Conservation (phyloP, 2,329 filamentous ascomycete species). For the Zalaria sp. region DNA sequence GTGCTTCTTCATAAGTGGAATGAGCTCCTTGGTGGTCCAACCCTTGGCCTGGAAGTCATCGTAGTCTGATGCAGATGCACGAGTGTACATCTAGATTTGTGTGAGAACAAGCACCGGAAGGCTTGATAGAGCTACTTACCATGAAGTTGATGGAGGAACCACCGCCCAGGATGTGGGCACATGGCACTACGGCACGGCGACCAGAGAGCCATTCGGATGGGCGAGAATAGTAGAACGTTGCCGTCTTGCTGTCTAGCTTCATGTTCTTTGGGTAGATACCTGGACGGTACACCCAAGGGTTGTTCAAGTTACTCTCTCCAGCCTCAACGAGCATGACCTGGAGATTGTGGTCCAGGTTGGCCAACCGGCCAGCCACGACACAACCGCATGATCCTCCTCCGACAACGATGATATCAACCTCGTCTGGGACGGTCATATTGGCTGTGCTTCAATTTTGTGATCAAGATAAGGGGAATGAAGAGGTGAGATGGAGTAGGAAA, state of each 20-base stretch:
- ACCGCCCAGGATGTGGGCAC: conserved; percentile 52
- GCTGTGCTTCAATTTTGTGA: not conserved
- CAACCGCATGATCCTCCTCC: conserved; percentile 55
- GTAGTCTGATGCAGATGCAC: conserved; percentile 57
- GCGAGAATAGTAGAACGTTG: conserved; percentile 66
- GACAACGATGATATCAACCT: conserved; percentile 69
- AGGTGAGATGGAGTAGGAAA: not conserved
- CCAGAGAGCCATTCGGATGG: conserved; percentile 60
- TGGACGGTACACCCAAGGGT: conserved; percentile 62
- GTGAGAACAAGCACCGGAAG: conserved; percentile 1
- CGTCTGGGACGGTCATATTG: conserved; percentile 53
- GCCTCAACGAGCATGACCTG: conserved; percentile 58
- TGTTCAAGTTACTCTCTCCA: conserved; percentile 62
- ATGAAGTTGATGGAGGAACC: conserved; percentile 63
- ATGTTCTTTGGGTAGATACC: conserved; percentile 50
- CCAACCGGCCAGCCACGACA: conserved; percentile 42
- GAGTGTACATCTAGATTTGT: conserved; percentile 50
- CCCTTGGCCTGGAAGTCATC: conserved; percentile 69
- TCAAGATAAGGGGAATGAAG: not conserved
- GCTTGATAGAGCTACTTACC: conserved; percentile 24
- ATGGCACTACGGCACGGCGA: conserved; percentile 59
- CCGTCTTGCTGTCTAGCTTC: conserved; percentile 65
- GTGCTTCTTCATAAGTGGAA: conserved; percentile 68
- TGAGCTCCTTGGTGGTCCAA: conserved; percentile 62
- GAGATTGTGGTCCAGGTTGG: conserved; percentile 61